Conservation (phyloP, 495 filamentous ascomycete species). For the Penicillium arizonense region DNA sequence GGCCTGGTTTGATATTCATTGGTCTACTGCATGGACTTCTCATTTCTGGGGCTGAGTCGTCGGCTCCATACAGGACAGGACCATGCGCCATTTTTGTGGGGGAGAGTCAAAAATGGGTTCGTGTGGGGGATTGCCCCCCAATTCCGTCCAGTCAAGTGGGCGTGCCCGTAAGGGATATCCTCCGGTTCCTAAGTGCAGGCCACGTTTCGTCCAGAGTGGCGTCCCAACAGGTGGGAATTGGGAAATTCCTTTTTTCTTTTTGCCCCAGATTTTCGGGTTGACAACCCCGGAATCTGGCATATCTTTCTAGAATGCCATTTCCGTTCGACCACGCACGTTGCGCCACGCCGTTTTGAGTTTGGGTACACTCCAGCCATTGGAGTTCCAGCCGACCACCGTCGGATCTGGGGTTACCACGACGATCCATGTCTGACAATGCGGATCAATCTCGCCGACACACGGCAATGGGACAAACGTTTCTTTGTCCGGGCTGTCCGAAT, state of each 20-base stretch:
- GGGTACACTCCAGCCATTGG: constrained; percentile 10
- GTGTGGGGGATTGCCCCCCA: constrained; percentile 25
- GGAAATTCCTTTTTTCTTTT: neutral
- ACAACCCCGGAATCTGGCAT: constrained; percentile 9
- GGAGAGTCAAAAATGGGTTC: constrained; percentile 20
- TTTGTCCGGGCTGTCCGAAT: neutral
- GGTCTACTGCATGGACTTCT: no score
- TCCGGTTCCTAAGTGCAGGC: constrained; percentile 9
- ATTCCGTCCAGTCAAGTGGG: neutral
- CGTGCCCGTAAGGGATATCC: constrained; percentile 2
- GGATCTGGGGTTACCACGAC: constrained; percentile 16
- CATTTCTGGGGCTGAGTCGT: constrained; percentile 11
- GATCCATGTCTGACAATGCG: constrained; percentile 13
- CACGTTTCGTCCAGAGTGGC: constrained; percentile 1
- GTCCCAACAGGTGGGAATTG: neutral
- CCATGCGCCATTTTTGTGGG: constrained; percentile 36
- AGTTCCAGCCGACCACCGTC: constrained; percentile 8
- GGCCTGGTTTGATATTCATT: no score
- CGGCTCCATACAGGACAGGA: constrained; percentile 18
- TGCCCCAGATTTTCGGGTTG: constrained; percentile 2
- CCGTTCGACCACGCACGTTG: constrained; percentile 20
- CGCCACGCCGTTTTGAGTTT: constrained; percentile 28
- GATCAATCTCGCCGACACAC: neutral
- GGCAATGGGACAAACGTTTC: neutral
- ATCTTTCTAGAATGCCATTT: constrained; percentile 21